Conservation (phyloP, 345 rosid genomes). For the Hibiscus syriacus region DNA sequence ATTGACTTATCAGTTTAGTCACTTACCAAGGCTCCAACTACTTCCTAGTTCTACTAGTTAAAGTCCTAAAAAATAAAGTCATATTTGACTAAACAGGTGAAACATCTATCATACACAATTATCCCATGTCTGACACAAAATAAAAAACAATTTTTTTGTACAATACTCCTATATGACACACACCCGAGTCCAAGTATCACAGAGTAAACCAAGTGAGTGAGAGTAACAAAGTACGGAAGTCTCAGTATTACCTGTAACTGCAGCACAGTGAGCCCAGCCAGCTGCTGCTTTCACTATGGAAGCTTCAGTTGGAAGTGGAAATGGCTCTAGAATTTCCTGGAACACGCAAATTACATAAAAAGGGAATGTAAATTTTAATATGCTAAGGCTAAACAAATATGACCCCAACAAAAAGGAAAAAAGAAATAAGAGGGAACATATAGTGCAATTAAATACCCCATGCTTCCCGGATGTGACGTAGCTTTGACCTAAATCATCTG, state of each 20-base stretch:
- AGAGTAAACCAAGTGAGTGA: too few relatives aligned
- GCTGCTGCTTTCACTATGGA: constrained; percentile 68
- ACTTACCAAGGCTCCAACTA: neutral
- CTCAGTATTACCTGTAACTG: constrained; percentile 58
- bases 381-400: neutral
- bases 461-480: constrained; percentile 95
- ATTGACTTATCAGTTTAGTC: neutral
- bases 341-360: constrained; percentile 4
- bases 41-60: neutral
- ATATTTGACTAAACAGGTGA: neutral
- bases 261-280: constrained; percentile 98
- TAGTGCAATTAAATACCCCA: constrained; percentile 46
- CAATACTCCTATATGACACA: too few relatives aligned
- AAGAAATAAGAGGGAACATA: neutral
- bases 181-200: too few relatives aligned
- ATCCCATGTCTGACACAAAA: too few relatives aligned
- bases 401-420: too few relatives aligned
- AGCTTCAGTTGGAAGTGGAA: constrained; percentile 80
- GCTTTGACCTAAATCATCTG: constrained; percentile 99
- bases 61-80: neutral
- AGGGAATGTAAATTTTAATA: neutral
- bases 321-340: constrained; percentile 91
- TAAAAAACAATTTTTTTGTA: too few relatives aligned
- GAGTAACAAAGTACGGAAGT: too few relatives aligned
- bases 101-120: too few relatives aligned